Base-by-base conservation (phyloP, 2,329 filamentous ascomycete genomes). In the Aspergillus sp. region DNA sequence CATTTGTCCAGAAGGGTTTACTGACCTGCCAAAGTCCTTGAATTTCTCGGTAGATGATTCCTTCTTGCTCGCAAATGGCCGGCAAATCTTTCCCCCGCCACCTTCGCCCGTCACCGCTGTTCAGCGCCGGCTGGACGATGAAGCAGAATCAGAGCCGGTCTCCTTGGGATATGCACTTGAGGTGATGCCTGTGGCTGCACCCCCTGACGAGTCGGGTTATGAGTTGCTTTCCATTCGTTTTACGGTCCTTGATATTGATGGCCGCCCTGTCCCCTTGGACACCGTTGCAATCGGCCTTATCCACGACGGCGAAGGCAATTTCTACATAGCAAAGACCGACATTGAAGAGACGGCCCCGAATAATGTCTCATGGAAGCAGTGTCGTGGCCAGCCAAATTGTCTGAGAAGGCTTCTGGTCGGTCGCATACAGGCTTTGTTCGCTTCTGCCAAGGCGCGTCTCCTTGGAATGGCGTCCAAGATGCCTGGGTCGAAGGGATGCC, bases 161-260 rank as follows among this genome's bases (percentile, higher is more conserved):
- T 44, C 52, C 8, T 41, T 66, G 32, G 63, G 63, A 29, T 67
- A 64, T 40, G 60, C 61, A 15, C 49, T 66, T 15, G 63, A 66
- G 41, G 46, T 58, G 25, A 49, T 61, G 38, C 51, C 59, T 14
- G 32, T 49, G 26, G 39, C 48, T 13, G 39, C 47, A 8, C 43
- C 53, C 11, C 36, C 45, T 6, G 53, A 60, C 15, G 52, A 51
- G n/a, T 42, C 49, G 7, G 51, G 44, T 5, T 44, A 51, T 26
- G 53, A 60, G 6, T 41, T 67, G 15, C 40, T 60, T 2, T 49
- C 55, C 8, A 44, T 67, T 36, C 56, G 61, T 24, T 64, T 68
- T 44, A 67, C 63, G n/a, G 53, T 66, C 22, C 53, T 67, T 16
- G 62, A 64, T 33, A 45, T 68, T 12, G 57, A 60, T 26, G 48